Base-by-base conservation (phyloP, 805 yeast genomes). In the Pichia nakasei region DNA sequence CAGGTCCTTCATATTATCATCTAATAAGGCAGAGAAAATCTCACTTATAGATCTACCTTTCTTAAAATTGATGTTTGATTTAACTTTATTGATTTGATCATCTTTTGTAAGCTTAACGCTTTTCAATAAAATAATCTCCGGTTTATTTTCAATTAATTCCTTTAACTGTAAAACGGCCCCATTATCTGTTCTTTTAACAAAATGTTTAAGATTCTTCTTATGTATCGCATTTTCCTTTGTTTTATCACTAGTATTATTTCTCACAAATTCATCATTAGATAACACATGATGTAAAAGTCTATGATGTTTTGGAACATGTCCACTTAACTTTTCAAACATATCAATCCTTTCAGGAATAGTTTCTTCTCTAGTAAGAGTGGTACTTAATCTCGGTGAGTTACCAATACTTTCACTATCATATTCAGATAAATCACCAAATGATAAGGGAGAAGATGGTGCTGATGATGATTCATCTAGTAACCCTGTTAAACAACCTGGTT, bases 311-410 rank as follows among this genome's bases (percentile, higher is more conserved):
- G 45, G 38, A 2, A 22, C 18, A 35, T 56, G 51, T 3, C 64
- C 63, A 35, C 60, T 53, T 37, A 59, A 43, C 36, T 55, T 49
- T 45, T 61, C 65, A 46, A 53, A 61, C 43, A 50, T 59, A 26
- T 59, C 56, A 19, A 60, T 47, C 38, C 55, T 60, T 17, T 54
- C 56, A 9, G 59, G 56, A 32, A 60, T 17, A 19, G 48, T 45
- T 19, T 37, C 37, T 18, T 38, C 41, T 34, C 35, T 31, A n/a
- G 33, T 22, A 11, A 24, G 34, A 12, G 22, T 17, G 9, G 37
- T 18, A 21, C 22, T 35, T 5, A 36, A 17, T 36, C 12, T 19
- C 7, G 31, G 36, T 5, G 42, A 18, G n/a, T n/a, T 6, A 24
- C 19, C 31, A 8, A 22, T 18, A 24, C 27, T 17, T 15, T 36